Conservation (phyloP, 306 rosid species). For the Fragaria ananassa region DNA sequence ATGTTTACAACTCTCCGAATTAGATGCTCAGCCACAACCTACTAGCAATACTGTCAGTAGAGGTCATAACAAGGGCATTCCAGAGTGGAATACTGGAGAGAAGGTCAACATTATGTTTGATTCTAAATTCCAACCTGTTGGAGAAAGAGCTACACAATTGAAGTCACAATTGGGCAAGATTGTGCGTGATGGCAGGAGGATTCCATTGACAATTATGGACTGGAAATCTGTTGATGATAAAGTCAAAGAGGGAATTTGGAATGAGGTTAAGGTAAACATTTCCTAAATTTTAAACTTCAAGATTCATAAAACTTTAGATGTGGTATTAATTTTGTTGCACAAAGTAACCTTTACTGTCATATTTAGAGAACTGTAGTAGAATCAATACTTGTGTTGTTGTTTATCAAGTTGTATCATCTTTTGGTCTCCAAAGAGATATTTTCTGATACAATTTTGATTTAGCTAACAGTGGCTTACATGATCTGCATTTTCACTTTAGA, state of each 20-base stretch:
- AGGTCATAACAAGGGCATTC: neutral
- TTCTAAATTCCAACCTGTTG: neutral
- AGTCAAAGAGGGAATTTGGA: neutral
- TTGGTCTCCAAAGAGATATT: too few relatives aligned
- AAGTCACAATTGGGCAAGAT: neutral
- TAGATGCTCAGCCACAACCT: too few relatives aligned
- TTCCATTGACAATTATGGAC: neutral
- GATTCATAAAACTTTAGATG: too few relatives aligned
- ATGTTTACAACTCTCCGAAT: too few relatives aligned
- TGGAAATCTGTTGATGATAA: neutral
- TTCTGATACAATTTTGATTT: too few relatives aligned
- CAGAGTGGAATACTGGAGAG: neutral
- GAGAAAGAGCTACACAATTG: neutral
- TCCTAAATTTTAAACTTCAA: too few relatives aligned
- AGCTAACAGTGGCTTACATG: too few relatives aligned
- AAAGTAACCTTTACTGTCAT: neutral
- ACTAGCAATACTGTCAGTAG: too few relatives aligned
- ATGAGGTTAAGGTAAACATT: neutral
- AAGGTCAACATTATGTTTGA: neutral
- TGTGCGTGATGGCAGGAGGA: neutral
- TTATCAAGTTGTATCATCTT: too few relatives aligned
- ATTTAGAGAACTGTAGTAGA: too few relatives aligned
- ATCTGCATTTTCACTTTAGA: too few relatives aligned
- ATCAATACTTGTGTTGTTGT: neutral
- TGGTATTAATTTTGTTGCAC: too few relatives aligned